These are phyloP conservation scores for Juncus effusus DNA, from an alignment of 176 grass and related monocot species.

Conservation along the genomic window DNA sequence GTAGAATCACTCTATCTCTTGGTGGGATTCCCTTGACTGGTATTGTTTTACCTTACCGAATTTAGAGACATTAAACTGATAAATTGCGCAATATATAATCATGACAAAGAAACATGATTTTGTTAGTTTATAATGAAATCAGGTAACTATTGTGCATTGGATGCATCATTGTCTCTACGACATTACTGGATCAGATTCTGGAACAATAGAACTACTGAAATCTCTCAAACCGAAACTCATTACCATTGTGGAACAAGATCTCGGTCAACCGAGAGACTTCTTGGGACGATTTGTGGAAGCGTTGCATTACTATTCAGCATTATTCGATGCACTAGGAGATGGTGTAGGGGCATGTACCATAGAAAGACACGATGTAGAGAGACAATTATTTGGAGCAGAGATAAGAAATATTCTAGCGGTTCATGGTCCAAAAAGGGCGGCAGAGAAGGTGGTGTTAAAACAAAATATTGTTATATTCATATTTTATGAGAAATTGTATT, in stretches of 20 bases:
- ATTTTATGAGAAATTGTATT: too few relatives aligned
- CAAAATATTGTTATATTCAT: too few relatives aligned
- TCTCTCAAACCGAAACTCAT: constrained; percentile 62
- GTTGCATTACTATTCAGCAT: constrained; percentile 91
- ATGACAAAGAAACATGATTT: neutral
- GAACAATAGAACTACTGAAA: constrained; percentile 51
- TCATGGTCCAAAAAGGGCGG: constrained; percentile 65
- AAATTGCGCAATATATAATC: too few relatives aligned
- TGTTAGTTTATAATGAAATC: neutral
- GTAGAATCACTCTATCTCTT: too few relatives aligned
- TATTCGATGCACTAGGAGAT: constrained; percentile 84
- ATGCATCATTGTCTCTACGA: constrained; percentile 96
- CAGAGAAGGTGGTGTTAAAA: constrained; percentile 41
- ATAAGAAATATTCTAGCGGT: constrained; percentile 93
- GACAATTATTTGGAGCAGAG: constrained; percentile 73
- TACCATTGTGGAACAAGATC: constrained; percentile 90
- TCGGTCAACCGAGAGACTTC: constrained; percentile 66
- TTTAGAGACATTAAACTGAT: too few relatives aligned
- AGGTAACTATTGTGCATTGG: constrained; percentile 78
- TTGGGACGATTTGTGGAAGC: constrained; percentile 81
- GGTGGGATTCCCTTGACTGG: too few relatives aligned
- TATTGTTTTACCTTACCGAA: too few relatives aligned
- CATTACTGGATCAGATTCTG: constrained; percentile 68
- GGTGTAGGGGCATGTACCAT: constrained; percentile 30
- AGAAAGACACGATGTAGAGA: constrained; percentile 66